Percentiles rank a stretch among this genome's conserved stretches.
These are phyloP conservation scores for Schizophyllum amplum DNA, from an alignment of 1,284 basidiomycete species.

Conservation along the genomic window DNA sequence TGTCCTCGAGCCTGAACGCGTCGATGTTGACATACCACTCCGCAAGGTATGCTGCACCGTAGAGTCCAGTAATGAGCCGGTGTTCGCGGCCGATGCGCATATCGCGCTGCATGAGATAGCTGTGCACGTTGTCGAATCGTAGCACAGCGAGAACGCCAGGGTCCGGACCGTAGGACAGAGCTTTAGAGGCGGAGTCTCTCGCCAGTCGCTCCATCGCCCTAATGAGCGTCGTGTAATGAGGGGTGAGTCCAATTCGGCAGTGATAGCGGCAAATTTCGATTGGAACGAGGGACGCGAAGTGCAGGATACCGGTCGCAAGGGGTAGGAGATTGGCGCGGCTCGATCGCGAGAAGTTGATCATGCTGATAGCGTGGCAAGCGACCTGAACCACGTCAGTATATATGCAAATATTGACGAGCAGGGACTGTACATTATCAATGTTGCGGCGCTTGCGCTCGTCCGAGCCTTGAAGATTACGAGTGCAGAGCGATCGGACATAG, in stretches of 20 bases:
- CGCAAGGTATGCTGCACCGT: conserved; percentile 11
- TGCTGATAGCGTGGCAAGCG: neutral
- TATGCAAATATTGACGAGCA: no score
- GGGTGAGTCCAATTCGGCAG: neutral
- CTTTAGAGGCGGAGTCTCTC: neutral
- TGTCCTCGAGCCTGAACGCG: conserved; percentile 15
- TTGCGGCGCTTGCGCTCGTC: no score
- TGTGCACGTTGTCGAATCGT: conserved; percentile 18
- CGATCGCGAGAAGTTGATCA: neutral
- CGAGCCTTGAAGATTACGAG: no score
- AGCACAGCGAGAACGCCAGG: neutral
- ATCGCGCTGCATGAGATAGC: conserved; percentile 13
- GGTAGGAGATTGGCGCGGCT: neutral
- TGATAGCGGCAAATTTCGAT: neutral
- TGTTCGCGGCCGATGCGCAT: conserved; percentile 16
- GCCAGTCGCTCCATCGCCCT: neutral
- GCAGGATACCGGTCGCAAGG: neutral
- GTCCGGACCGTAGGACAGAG: neutral
- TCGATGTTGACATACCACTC: conserved; percentile 5
- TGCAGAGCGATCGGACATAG: no score
- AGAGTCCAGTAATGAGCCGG: conserved; percentile 18
- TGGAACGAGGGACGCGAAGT: neutral
- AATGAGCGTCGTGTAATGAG: neutral
- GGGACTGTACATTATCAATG: no score
- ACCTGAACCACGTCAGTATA: neutral